phyloP scores from a whole-genome alignment of 2,329 filamentous ascomycete genomes.

The Penicillium italicum region DNA sequence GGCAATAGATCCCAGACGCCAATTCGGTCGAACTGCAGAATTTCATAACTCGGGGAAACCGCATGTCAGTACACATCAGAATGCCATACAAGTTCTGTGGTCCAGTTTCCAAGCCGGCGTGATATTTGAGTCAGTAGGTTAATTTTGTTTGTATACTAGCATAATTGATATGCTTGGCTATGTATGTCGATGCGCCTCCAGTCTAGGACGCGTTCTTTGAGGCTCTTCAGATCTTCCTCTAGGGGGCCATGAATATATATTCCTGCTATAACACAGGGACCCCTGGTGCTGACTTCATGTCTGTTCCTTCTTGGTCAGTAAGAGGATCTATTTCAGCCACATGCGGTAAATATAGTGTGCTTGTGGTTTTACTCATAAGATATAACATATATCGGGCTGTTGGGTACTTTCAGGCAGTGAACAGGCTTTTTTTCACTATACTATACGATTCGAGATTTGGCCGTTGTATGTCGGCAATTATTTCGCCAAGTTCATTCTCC shows the following conservation, averaged over 20 bases:
- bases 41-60: not conserved
- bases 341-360: not conserved
- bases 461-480: no score
- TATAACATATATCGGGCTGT: not conserved
- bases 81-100: not conserved
- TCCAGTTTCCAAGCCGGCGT: not conserved
- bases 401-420: not conserved
- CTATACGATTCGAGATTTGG: not conserved
- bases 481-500: no score
- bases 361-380: not conserved
- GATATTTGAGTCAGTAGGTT: not conserved
- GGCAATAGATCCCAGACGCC: not conserved
- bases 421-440: not conserved
- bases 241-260: not conserved
- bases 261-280: not conserved
- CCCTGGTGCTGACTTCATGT: not conserved
- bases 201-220: not conserved
- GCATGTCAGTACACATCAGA: not conserved
- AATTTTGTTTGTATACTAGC: not conserved
- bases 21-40: not conserved
- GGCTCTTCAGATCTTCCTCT: not conserved
- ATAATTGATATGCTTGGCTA: not conserved
- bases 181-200: not conserved
- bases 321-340: not conserved
- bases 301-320: no score